Evolutionary conservation across 2,329 filamentous ascomycete species (phyloP).

Genomic region (Aspergillus oerlinghausenensis): DNA sequence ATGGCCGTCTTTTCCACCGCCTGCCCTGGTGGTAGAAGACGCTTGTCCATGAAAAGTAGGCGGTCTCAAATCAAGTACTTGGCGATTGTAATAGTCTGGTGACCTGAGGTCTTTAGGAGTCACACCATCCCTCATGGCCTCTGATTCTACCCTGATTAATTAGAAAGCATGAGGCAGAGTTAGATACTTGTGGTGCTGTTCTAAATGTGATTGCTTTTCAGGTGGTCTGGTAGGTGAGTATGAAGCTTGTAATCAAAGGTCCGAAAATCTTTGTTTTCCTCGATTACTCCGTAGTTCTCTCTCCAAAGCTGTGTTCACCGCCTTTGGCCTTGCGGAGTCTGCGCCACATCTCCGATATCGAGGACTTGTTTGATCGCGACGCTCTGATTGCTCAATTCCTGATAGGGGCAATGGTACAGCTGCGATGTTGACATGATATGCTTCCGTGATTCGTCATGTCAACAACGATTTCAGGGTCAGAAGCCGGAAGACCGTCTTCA

Average conservation of each 20-base stretch:
- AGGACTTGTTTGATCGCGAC: conserved; percentile 6
- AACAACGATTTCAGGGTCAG: conserved; percentile 19
- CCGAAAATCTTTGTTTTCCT: too few relatives aligned
- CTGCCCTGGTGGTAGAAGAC: conserved; percentile 1
- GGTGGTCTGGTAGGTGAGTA: too few relatives aligned
- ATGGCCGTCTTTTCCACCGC: conserved; percentile 21
- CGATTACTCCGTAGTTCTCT: too few relatives aligned
- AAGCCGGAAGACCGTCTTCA: conserved; percentile 12
- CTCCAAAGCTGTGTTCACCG: too few relatives aligned
- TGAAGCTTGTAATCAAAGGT: too few relatives aligned
- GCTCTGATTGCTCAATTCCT: conserved; percentile 4
- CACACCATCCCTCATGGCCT: too few relatives aligned
- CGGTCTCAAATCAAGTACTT: not conserved
- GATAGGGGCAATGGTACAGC: conserved; percentile 11
- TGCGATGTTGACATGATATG: conserved; percentile 16
- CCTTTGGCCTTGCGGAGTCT: conserved; percentile 14
- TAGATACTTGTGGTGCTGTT: too few relatives aligned
- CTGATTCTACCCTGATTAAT: too few relatives aligned
- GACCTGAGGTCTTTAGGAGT: too few relatives aligned
- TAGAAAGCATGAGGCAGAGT: too few relatives aligned
- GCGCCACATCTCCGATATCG: conserved; percentile 21
- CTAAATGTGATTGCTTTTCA: too few relatives aligned
- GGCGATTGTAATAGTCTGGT: too few relatives aligned
- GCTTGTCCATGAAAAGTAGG: not conserved
- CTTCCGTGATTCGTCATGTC: conserved; percentile 23